Conservation (phyloP, 1,139 yeast species). For the Lodderomyces metapsilosis region DNA sequence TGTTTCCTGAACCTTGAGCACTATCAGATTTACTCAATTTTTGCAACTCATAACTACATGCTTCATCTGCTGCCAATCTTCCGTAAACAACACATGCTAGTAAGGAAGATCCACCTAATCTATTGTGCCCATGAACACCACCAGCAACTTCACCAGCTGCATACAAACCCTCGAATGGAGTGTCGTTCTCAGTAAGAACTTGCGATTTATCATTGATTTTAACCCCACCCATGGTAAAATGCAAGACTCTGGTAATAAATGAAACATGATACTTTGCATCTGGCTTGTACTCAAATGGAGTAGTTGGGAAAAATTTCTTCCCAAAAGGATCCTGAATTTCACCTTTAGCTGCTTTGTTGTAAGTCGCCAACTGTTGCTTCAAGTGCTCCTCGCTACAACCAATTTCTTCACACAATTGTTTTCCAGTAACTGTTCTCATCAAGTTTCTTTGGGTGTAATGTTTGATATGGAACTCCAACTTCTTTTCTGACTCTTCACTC, state of each 20-base stretch:
- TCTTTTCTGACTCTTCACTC: conserved; percentile 41
- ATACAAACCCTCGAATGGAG: conserved; percentile 57
- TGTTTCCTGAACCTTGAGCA: conserved; percentile 7
- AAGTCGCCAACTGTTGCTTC: conserved; percentile 36
- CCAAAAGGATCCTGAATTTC: conserved; percentile 46
- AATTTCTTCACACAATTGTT: conserved; percentile 46
- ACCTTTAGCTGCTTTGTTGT: conserved; percentile 48
- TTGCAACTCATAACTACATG: conserved; percentile 32
- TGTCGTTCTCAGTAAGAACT: conserved; percentile 45
- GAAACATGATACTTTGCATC: conserved; percentile 46
- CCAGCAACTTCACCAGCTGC: conserved; percentile 86
- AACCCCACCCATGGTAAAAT: conserved; percentile 87
- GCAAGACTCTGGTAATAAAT: conserved; percentile 71
- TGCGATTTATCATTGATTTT: conserved; percentile 59
- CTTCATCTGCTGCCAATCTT: conserved; percentile 56
- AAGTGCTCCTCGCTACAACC: conserved; percentile 32
- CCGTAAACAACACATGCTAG: conserved; percentile 84
- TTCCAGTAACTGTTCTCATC: conserved; percentile 52
- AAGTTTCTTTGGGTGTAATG: conserved; percentile 68
- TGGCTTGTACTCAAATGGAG: conserved; percentile 38
- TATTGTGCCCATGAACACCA: conserved; percentile 76
- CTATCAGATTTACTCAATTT: conserved; percentile 17
- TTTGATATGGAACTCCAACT: conserved; percentile 56
- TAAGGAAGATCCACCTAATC: conserved; percentile 75
- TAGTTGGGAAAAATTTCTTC: conserved; percentile 50